These are phyloP conservation scores for Alternaria hordeiaustralica DNA, from an alignment of 2,329 filamentous ascomycete genomes.

Conservation along the genomic window DNA sequence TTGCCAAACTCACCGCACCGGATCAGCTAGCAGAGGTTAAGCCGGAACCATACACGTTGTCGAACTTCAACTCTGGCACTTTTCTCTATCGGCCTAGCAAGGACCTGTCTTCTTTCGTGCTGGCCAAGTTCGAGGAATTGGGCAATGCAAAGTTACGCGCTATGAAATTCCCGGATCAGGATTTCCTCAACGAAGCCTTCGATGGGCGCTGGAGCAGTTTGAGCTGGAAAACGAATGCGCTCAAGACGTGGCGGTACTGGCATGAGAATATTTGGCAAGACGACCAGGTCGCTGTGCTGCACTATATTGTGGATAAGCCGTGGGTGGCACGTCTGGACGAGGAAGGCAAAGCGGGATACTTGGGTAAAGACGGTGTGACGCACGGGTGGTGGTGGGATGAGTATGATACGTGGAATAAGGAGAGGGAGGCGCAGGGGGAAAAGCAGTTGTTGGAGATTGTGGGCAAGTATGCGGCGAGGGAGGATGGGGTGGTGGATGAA, in stretches of 20 bases:
- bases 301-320: slow-evolving; percentile 65
- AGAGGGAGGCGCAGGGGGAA: slow-evolving; percentile 30
- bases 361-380: slow-evolving; percentile 59
- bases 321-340: slow-evolving; percentile 55
- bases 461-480: slow-evolving; percentile 31
- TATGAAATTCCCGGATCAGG: slow-evolving; percentile 62
- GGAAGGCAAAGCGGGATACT: slow-evolving; percentile 56
- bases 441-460: slow-evolving; percentile 25
- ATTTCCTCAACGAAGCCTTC: slow-evolving; percentile 61
- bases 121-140: slow-evolving; percentile 50
- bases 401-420: slow-evolving; percentile 51
- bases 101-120: slow-evolving; percentile 50
- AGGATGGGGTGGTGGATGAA: slow-evolving; percentile 27
- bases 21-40: slow-evolving; percentile 44
- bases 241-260: slow-evolving; percentile 63
- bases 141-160: slow-evolving; percentile 43
- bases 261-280: slow-evolving; percentile 60
- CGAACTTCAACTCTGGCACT: slow-evolving; percentile 59
- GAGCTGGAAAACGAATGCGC: slow-evolving; percentile 60
- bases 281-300: slow-evolving; percentile 55
- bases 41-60: slow-evolving; percentile 47
- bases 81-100: slow-evolving; percentile 58
- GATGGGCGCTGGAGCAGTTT: slow-evolving; percentile 52
- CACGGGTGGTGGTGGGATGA: slow-evolving; percentile 62
- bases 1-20: slow-evolving; percentile 49